Conservation (phyloP, 192 early-diverging fungal species). For the Kappamyces sp. region DNA sequence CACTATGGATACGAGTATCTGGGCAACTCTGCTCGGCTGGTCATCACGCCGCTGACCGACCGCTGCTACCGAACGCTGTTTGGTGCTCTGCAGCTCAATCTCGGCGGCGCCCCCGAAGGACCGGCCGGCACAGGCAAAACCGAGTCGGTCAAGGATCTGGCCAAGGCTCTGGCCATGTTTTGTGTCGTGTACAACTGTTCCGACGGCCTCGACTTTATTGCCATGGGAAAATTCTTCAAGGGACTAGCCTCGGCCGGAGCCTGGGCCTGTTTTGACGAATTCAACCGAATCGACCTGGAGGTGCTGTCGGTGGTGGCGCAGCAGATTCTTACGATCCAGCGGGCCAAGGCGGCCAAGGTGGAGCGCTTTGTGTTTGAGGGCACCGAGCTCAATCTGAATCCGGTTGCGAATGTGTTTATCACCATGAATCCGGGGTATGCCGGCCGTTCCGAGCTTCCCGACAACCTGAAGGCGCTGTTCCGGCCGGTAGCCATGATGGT, state of each 20-base stretch:
- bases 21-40: conserved; percentile 52
- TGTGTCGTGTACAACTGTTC: conserved; percentile 64
- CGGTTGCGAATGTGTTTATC: conserved; percentile 49
- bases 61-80: conserved; percentile 56
- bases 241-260: conserved; percentile 57
- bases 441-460: conserved; percentile 53
- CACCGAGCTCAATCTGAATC: conserved; percentile 51
- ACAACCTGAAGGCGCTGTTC: conserved; percentile 59
- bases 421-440: conserved; percentile 67
- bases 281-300: conserved; percentile 60
- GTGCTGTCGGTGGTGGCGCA: conserved; percentile 59
- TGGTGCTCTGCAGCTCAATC: conserved; percentile 54
- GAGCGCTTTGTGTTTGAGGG: conserved; percentile 55
- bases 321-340: conserved; percentile 57
- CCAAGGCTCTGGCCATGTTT: conserved; percentile 61
- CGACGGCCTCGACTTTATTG: conserved; percentile 59
- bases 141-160: conserved; percentile 57
- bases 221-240: conserved; percentile 64
- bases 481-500: conserved; percentile 39
- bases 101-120: conserved; percentile 60
- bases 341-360: conserved; percentile 52
- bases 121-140: conserved; percentile 58
- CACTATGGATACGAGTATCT: conserved; percentile 60
- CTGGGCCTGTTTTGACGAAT: conserved; percentile 60
- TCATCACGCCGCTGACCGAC: conserved; percentile 57